Evolutionary conservation across 2,329 filamentous ascomycete genomes (phyloP).

Genomic region (Claviceps sp.): DNA sequence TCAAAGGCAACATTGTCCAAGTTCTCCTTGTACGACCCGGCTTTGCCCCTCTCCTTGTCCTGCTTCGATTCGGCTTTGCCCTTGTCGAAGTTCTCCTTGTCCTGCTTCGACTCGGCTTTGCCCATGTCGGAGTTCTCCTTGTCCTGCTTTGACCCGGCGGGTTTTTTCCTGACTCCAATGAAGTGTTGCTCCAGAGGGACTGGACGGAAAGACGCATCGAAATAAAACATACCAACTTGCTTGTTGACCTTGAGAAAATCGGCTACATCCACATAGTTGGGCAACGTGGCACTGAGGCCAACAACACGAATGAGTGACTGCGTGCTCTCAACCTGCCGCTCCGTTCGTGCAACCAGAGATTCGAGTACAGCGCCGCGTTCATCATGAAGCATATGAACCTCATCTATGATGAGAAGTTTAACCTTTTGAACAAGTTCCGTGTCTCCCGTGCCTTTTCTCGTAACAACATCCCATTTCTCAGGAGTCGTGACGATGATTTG

Average conservation of each 20-base stretch:
- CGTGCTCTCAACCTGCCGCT: slow-evolving; percentile 94
- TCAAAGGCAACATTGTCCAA: slow-evolving; percentile 80
- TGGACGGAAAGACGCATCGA: slow-evolving; percentile 87
- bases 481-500: slow-evolving; percentile 98
- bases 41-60: slow-evolving; percentile 44
- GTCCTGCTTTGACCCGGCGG: slow-evolving; percentile 24
- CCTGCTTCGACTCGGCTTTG: slow-evolving; percentile 67
- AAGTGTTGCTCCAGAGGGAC: slow-evolving; percentile 97
- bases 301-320: slow-evolving; percentile 95
- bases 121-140: slow-evolving; percentile 91
- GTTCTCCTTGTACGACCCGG: slow-evolving; percentile 74
- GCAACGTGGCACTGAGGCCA: slow-evolving; percentile 85
- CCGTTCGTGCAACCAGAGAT: slow-evolving; percentile 85
- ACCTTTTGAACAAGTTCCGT: slow-evolving; percentile 98
- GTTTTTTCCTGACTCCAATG: slow-evolving; percentile 85
- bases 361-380: slow-evolving; percentile 93
- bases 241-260: slow-evolving; percentile 96
- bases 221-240: slow-evolving; percentile 87
- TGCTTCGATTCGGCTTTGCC: too few relatives aligned
- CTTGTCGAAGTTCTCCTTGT: slow-evolving; percentile 77
- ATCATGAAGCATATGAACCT: slow-evolving; percentile 98
- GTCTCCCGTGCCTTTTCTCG: slow-evolving; percentile 90
- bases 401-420: slow-evolving; percentile 88
- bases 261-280: slow-evolving; percentile 92
- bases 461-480: slow-evolving; percentile 99